Conservation (phyloP, 2,329 filamentous ascomycete genomes). For the Aspergillus candidus region DNA sequence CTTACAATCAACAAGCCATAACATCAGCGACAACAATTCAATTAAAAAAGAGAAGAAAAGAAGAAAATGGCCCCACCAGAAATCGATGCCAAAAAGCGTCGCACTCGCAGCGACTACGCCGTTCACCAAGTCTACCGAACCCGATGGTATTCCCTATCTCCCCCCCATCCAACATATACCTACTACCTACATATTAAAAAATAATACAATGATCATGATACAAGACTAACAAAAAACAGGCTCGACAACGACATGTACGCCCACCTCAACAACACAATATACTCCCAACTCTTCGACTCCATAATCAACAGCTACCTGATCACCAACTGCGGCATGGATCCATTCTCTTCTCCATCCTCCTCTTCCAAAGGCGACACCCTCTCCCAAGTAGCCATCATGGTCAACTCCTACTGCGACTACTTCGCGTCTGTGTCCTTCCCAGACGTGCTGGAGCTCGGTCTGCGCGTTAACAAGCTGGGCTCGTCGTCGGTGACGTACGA, state of each 20-base stretch:
- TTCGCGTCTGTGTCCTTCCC: constrained; percentile 78
- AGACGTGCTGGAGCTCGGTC: constrained; percentile 69
- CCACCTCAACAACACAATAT: constrained; percentile 87
- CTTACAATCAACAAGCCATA: not conserved
- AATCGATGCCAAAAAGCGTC: constrained; percentile 53
- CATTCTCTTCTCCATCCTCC: constrained; percentile 49
- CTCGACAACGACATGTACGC: constrained; percentile 92
- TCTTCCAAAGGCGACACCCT: constrained; percentile 11
- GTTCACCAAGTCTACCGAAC: constrained; percentile 78
- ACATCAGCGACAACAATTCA: not conserved
- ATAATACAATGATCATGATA: not conserved
- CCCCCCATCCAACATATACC: not conserved
- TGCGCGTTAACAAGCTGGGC: constrained; percentile 78
- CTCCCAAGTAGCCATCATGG: constrained; percentile 71
- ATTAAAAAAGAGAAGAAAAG: not conserved
- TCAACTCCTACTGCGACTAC: constrained; percentile 79
- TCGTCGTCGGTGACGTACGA: constrained; percentile 87
- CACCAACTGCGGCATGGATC: constrained; percentile 65
- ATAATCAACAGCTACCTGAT: constrained; percentile 87
- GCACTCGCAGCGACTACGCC: constrained; percentile 62
- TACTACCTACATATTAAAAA: too few relatives aligned
- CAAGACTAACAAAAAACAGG: constrained; percentile 52
- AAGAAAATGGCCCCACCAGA: constrained; percentile 23
- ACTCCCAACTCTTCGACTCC: constrained; percentile 82
- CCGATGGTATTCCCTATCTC: constrained; percentile 58